Evolutionary conservation across 2,329 filamentous ascomycete genomes (phyloP).

Genomic region (Neospermospora avenae): DNA sequence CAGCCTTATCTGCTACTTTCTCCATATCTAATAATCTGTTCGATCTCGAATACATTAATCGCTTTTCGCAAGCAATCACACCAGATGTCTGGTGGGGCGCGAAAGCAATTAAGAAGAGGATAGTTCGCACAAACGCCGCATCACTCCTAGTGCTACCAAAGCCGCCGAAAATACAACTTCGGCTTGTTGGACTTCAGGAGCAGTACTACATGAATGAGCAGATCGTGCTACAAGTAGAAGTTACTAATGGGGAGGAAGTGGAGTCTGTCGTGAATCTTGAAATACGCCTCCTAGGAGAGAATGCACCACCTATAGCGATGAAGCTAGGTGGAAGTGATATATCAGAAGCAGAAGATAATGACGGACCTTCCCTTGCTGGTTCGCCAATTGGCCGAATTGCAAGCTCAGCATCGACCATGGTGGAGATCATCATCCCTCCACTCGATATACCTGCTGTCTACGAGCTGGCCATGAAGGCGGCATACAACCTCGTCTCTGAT

Average conservation of each 20-base stretch:
- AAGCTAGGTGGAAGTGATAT: conserved; percentile 13
- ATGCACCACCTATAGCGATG: conserved; percentile 46
- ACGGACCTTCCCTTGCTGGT: conserved; percentile 10
- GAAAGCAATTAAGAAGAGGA: conserved; percentile 42
- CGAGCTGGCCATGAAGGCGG: conserved; percentile 67
- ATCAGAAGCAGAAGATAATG: conserved; percentile 7
- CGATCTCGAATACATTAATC: conserved; percentile 63
- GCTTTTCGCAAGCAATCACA: conserved; percentile 43
- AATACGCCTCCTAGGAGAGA: conserved; percentile 60
- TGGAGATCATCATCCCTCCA: conserved; percentile 50
- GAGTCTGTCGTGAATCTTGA: conserved; percentile 70
- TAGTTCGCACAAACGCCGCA: conserved; percentile 49
- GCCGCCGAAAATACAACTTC: conserved; percentile 85
- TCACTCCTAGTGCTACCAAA: conserved; percentile 75
- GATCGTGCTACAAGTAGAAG: conserved; percentile 63
- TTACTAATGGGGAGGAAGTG: conserved; percentile 81
- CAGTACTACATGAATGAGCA: conserved; percentile 85
- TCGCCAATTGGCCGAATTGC: conserved; percentile 40
- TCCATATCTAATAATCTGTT: conserved; percentile 63
- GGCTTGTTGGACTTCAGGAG: conserved; percentile 55
- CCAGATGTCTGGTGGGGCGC: conserved; percentile 50
- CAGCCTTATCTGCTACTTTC: conserved; percentile 61
- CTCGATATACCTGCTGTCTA: conserved; percentile 52
- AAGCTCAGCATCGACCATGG: conserved; percentile 42
- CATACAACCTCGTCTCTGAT: conserved; percentile 78